Conservation (phyloP, 2,329 filamentous ascomycete genomes). For the Domatiomyces globalis region DNA sequence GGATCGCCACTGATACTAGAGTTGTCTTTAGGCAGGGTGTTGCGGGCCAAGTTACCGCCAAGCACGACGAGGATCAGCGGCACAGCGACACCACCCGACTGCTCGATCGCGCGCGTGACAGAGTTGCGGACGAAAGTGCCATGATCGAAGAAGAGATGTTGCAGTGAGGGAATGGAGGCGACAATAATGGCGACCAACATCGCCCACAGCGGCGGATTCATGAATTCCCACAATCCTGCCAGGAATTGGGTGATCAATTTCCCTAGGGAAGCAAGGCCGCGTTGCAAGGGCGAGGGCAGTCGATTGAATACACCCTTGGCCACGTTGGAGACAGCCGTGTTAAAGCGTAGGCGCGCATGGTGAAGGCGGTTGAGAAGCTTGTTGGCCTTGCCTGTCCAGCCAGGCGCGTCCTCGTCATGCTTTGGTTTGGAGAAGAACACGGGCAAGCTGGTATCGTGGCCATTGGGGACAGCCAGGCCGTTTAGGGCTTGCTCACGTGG, state of each 20-base stretch:
- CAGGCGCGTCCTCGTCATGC: conserved; percentile 19
- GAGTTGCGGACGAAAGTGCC: conserved; percentile 88
- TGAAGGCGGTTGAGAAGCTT: conserved; percentile 19
- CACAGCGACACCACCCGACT: conserved; percentile 81
- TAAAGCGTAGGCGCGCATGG: not conserved
- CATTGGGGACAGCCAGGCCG: conserved; percentile 32
- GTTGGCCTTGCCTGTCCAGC: conserved; percentile 19
- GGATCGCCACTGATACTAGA: conserved; percentile 57
- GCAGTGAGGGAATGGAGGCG: conserved; percentile 70
- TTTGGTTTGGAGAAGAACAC: conserved; percentile 42
- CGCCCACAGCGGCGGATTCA: conserved; percentile 97
- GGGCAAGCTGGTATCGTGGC: conserved; percentile 35
- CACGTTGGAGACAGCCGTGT: not conserved
- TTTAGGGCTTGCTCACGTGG: conserved; percentile 27
- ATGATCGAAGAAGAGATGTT: conserved; percentile 72
- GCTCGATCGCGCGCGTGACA: conserved; percentile 71
- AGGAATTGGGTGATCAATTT: conserved; percentile 38
- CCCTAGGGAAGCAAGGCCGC: conserved; percentile 30
- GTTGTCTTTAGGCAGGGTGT: conserved; percentile 60
- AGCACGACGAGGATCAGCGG: conserved; percentile 90
- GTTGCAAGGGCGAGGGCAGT: conserved; percentile 42
- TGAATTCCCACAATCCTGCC: conserved; percentile 71
- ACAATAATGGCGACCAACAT: conserved; percentile 88
- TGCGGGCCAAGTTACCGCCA: conserved; percentile 84
- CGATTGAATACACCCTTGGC: conserved; percentile 28